A percentile compares a stretch with the other conserved stretches of the same genome.
Conservation (phyloP, 2,329 filamentous ascomycete genomes). For the Incumbomyces delicatus region DNA sequence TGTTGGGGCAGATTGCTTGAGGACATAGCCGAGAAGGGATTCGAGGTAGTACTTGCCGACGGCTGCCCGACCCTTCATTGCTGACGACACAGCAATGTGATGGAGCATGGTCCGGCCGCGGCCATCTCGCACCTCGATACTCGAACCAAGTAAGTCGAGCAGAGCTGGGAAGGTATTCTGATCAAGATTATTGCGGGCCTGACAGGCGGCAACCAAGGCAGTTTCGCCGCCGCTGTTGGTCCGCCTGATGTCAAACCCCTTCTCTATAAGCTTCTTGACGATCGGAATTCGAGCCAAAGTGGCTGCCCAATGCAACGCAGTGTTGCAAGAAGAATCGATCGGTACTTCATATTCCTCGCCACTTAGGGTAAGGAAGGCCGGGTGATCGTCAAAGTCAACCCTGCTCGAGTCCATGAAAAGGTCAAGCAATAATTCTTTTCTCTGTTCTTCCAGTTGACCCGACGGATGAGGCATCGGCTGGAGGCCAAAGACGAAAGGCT, state of each 20-base stretch:
- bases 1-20: constrained; percentile 65
- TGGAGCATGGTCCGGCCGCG: constrained; percentile 88
- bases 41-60: constrained; percentile 95
- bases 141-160: constrained; percentile 76
- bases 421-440: constrained; percentile 70
- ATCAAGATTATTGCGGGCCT: constrained; percentile 90
- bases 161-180: constrained; percentile 83
- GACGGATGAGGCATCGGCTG: constrained; percentile 42
- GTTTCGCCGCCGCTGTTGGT: constrained; percentile 87
- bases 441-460: constrained; percentile 61
- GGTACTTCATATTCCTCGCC: constrained; percentile 82
- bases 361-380: constrained; percentile 65
- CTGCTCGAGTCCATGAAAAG: constrained; percentile 68
- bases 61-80: constrained; percentile 82
- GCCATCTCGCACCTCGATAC: constrained; percentile 81
- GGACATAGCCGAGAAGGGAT: constrained; percentile 85
- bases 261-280: constrained; percentile 67
- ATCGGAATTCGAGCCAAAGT: constrained; percentile 79
- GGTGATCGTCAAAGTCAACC: constrained; percentile 63
- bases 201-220: constrained; percentile 81
- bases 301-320: constrained; percentile 90
- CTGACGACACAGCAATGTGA: constrained; percentile 91
- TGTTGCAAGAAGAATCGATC: constrained; percentile 76
- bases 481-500: constrained; percentile 24
- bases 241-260: constrained; percentile 77